A percentile compares a stretch with the other conserved stretches of the same genome.
Evolutionary conservation across 306 rosid species (phyloP).

Genomic region (Dicorynia guianensis): DNA sequence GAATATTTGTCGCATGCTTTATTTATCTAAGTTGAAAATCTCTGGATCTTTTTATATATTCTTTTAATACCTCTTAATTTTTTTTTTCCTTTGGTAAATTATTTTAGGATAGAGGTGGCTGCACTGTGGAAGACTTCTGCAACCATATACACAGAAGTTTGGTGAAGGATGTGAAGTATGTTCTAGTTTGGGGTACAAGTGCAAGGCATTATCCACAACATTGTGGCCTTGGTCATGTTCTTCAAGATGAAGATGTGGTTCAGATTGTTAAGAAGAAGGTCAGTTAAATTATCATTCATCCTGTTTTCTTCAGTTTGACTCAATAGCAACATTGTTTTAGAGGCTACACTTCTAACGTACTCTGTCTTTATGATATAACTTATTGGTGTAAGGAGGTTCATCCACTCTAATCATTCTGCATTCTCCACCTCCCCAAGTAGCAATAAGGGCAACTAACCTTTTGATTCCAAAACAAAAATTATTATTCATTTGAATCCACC

Average conservation of each 20-base stretch:
- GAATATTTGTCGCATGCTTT: constrained; percentile 1
- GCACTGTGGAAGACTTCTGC: constrained; percentile 94
- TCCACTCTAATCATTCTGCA: too few relatives aligned
- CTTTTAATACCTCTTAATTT: not conserved
- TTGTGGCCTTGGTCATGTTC: constrained; percentile 51
- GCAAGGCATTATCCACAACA: constrained; percentile 90
- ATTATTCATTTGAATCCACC: not conserved
- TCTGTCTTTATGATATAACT: too few relatives aligned
- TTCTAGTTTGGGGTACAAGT: constrained; percentile 95
- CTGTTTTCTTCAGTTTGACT: not conserved
- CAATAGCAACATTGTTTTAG: not conserved
- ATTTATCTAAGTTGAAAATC: not conserved
- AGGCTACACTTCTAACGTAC: too few relatives aligned
- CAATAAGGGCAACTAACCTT: too few relatives aligned
- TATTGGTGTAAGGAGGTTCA: too few relatives aligned
- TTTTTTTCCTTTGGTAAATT: constrained; percentile 45
- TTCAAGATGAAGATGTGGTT: constrained; percentile 92
- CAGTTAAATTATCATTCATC: constrained; percentile 9
- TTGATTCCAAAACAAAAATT: not conserved
- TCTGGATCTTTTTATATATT: not conserved
- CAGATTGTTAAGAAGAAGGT: constrained; percentile 99
- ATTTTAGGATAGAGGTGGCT: constrained; percentile 96
- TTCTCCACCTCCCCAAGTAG: too few relatives aligned
- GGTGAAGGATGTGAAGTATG: constrained; percentile 97
- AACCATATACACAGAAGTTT: constrained; percentile 96